Conservation (phyloP, 345 rosid species). For the Leavenworthia alabamica region DNA sequence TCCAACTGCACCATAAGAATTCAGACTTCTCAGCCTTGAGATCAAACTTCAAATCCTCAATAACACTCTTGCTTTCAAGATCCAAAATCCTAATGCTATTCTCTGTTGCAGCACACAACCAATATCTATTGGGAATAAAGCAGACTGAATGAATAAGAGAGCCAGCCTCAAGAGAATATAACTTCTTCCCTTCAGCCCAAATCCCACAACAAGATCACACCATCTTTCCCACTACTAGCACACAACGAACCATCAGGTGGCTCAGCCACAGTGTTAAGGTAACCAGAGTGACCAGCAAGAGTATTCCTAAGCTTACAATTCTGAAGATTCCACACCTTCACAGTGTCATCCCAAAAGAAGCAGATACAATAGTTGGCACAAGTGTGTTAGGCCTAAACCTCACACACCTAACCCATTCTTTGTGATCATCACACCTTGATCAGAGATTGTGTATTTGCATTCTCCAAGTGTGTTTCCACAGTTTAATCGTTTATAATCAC, state of each 20-base stretch:
- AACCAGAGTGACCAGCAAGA: constrained; percentile 61
- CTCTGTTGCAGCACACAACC: constrained; percentile 94
- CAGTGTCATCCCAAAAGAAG: constrained; percentile 82
- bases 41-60: constrained; percentile 89
- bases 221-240: constrained; percentile 92
- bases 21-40: constrained; percentile 71
- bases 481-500: constrained; percentile 73
- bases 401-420: constrained; percentile 88
- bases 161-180: constrained; percentile 74
- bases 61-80: constrained; percentile 85
- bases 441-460: constrained; percentile 88
- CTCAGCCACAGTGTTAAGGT: constrained; percentile 74
- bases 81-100: constrained; percentile 90
- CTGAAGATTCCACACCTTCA: constrained; percentile 84
- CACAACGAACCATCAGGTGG: constrained; percentile 86
- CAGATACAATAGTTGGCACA: constrained; percentile 79
- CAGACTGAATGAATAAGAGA: constrained; percentile 63
- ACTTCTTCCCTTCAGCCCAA: constrained; percentile 87
- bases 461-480: constrained; percentile 93
- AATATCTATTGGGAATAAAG: constrained; percentile 89
- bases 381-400: constrained; percentile 66
- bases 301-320: constrained; percentile 76
- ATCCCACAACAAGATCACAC: constrained; percentile 78
- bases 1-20: constrained; percentile 38
- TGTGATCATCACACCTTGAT: constrained; percentile 50